Percentiles rank a stretch among this genome's conserved stretches.
Evolutionary conservation across 192 early-diverging fungal species (phyloP).

Genomic region (Phycomyces nitens): DNA sequence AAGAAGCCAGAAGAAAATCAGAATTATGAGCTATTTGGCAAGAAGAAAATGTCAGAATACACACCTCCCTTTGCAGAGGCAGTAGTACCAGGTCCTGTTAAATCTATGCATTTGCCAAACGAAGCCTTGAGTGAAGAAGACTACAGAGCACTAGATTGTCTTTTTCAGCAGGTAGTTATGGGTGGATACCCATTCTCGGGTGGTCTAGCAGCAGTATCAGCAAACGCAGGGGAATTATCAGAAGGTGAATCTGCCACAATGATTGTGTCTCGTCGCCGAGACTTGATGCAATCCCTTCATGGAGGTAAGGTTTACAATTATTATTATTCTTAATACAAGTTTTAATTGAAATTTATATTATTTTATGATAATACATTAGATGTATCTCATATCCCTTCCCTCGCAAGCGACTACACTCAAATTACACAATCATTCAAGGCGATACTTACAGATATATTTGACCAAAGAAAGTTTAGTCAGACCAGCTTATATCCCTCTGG

Average conservation of each 20-base stretch:
- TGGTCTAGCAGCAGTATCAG: constrained; percentile 40
- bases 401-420: constrained; percentile 20
- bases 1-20: not conserved
- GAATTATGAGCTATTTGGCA: not conserved
- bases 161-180: constrained; percentile 48
- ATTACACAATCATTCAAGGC: constrained; percentile 30
- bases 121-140: constrained; percentile 25
- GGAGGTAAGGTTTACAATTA: no score
- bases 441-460: constrained; percentile 28
- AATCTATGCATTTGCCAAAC: not conserved
- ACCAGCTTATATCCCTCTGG: constrained; percentile 8
- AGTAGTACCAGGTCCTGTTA: constrained; percentile 11
- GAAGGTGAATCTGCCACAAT: constrained; percentile 48
- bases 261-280: constrained; percentile 41
- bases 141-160: constrained; percentile 35
- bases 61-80: constrained; percentile 28
- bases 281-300: constrained; percentile 34
- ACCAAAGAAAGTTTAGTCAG: constrained; percentile 3
- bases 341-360: not conserved
- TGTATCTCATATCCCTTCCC: constrained; percentile 24
- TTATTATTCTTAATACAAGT: no score
- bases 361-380: constrained; percentile 12
- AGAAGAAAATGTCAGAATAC: constrained; percentile 17
- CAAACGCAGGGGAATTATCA: constrained; percentile 43
- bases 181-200: constrained; percentile 52